These are phyloP conservation scores for Yamagishiella unicocca DNA, from an alignment of 139 green algal genomes.

Conservation along the genomic window DNA sequence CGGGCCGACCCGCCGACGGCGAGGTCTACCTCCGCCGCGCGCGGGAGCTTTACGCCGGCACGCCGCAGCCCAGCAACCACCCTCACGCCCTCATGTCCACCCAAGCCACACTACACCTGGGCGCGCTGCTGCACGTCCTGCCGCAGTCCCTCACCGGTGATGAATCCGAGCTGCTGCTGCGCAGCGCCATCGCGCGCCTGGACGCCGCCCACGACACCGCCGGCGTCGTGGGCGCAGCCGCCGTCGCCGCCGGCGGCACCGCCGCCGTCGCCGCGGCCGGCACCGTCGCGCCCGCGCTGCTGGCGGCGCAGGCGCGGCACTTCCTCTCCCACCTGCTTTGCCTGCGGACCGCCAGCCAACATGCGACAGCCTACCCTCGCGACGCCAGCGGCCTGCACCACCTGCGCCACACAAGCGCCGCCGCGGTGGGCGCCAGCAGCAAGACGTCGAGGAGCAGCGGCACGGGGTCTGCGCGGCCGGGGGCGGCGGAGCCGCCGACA, in stretches of 20 bases:
- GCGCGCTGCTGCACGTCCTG: conserved; percentile 19
- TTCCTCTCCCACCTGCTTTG: conserved; percentile 11
- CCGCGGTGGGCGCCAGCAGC: not conserved
- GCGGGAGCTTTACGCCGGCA: not conserved
- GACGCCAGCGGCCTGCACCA: not conserved
- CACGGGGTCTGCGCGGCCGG: not conserved
- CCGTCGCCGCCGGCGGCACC: not conserved
- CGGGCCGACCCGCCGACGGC: conserved; percentile 14
- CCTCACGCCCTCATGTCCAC: not conserved
- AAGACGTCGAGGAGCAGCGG: not conserved
- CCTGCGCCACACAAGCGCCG: not conserved
- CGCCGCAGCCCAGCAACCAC: no score
- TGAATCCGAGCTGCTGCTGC: conserved; percentile 26
- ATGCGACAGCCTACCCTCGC: not conserved
- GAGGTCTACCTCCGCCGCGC: conserved; percentile 15
- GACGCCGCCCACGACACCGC: not conserved
- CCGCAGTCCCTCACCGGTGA: not conserved
- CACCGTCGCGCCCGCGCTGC: not conserved
- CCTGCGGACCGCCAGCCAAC: not conserved
- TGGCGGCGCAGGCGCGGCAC: conserved; percentile 34
- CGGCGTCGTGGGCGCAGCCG: not conserved
- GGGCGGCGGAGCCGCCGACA: not conserved
- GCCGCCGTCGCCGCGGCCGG: not conserved
- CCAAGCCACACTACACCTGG: conserved; percentile 8
- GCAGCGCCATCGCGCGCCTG: not conserved